Conservation (phyloP, 1,139 yeast genomes). For the Kurtzmaniella quercitrusa region DNA sequence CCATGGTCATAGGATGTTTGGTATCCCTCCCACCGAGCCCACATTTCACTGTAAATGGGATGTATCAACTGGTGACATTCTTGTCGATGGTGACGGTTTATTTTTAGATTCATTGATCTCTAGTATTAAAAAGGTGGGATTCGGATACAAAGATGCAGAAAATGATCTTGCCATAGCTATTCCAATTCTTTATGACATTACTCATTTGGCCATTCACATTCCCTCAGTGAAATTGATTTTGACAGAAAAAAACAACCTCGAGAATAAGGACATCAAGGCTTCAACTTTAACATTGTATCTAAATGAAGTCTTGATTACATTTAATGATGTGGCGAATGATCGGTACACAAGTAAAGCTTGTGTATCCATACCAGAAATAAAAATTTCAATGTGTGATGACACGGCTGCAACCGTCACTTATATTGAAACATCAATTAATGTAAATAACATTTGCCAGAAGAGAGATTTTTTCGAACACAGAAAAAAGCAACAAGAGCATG, state of each 20-base stretch:
- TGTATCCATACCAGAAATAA: conserved; percentile 46
- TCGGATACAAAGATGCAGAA: conserved; percentile 70
- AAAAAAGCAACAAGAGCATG: conserved; percentile 58
- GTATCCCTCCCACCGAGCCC: conserved; percentile 83
- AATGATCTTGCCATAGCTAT: conserved; percentile 60
- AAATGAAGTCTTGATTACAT: conserved; percentile 39
- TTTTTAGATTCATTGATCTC: conserved; percentile 44
- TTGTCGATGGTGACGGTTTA: conserved; percentile 47
- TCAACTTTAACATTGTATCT: conserved; percentile 20
- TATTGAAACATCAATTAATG: conserved; percentile 51
- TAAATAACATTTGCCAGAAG: conserved; percentile 60
- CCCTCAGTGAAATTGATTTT: conserved; percentile 25
- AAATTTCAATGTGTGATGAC: conserved; percentile 19
- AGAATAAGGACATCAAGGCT: conserved; percentile 4
- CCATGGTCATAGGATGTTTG: conserved; percentile 90
- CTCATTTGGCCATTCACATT: conserved; percentile 51
- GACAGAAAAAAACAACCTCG: conserved; percentile 12
- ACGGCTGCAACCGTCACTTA: conserved; percentile 19
- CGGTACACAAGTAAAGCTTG: conserved; percentile 58
- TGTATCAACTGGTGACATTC: conserved; percentile 58
- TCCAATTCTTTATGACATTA: conserved; percentile 63
- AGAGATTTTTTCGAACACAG: conserved; percentile 44
- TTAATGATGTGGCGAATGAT: conserved; percentile 67
- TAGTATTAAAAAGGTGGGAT: conserved; percentile 46
- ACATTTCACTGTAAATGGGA: conserved; percentile 93